Evolutionary conservation across 2,329 filamentous ascomycete genomes (phyloP), one percentile per base, ranked within the genome.

Genomic region (Ophiostoma quercus): DNA sequence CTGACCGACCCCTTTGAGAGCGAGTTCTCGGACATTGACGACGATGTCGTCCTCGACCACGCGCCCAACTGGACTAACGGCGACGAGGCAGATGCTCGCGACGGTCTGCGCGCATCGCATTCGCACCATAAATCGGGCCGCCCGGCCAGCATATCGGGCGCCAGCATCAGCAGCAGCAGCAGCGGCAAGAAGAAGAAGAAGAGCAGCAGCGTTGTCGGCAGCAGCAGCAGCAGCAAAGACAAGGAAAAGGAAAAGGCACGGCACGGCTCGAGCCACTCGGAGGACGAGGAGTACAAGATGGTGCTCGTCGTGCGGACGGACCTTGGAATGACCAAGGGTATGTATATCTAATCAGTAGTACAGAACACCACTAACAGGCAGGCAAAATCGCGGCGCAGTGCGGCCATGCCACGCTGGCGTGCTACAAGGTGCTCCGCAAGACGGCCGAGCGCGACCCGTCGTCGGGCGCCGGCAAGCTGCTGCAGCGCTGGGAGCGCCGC

Each of bases 341-440:
- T 14, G 19, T 34, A 19, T 8, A 47, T 19, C 3, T n/a, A 14
- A 14, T 8, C 41, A 43, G 41, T 11, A 14, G 0, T 1, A 37
- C 29, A 29, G 39, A 57, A 19, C 16, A 16, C 6, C 43, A 16
- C 43, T 47, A 47, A 47, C 43, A 19, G 7, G 2, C 73, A 97
- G 94, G 94, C 76, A 99, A 99, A 84, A 97, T 98, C 76, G 95
- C 92, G 70, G 95, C 95, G 8, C 95, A 98, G 81, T 94, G 91
- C 81, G 91, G 90, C 67, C 95, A 98, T 80, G 95, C 95, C n/a
- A 97, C 94, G 2, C 88, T 99, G 70, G 94, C 94, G 69, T 98
- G 94, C 86, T 99, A 97, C 88, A 98, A 97, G 82, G 83, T 88
- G 71, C 88, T 96, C 73, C 80, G 87, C 70, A 80, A 82, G 63